Base-by-base conservation (phyloP, 495 filamentous ascomycete genomes). In the Penicillium bovifimosum region DNA sequence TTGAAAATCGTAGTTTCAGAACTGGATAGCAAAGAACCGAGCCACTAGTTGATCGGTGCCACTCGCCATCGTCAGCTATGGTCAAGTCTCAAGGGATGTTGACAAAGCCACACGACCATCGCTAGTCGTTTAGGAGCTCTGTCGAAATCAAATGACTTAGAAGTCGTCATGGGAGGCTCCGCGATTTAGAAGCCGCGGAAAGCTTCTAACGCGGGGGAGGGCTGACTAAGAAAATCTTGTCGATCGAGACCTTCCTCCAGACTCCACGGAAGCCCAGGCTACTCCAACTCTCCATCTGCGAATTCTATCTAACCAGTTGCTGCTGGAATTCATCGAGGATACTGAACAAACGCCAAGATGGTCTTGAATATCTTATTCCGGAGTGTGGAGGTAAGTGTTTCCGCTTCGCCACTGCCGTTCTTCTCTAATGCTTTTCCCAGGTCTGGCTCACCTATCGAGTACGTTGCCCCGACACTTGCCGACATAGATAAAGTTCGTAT, bases 361-460 rank as follows among this genome's bases (percentile, higher is more conserved):
- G 53, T 59, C 2, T 55, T 51, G 41, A 53, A 59, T 10, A 44
- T 66, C 29, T 53, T 52, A 35, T 41, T 66, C 7, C 52, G 60
- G 32, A 45, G 41, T 35, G 29, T 63, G 38, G 61, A 63, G 61
- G 63, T 66, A 31, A 53, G 60, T 55, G 11, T 5, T 29, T 18
- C 29, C 17, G 40, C 8, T 35, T n/a, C 5, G 33, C 24, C n/a
- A 13, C 16, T 40, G 20, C 24, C 14, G 5, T 43, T 47, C 33
- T 16, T 56, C 41, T 39, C 47, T 55, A 9, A 38, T 20, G 24
- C 32, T 20, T 52, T 26, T 34, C 35, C n/a, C 29, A 77, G 74
- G 57, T 68, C 52, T 76, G 74, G 70, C 61, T 74, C 38, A 69
- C 66, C 42, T 53, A 58, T 53, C 66, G 71, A 59, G 72, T 76